These are phyloP conservation scores for Trichophyton schoenleinii DNA, from an alignment of 2,329 filamentous ascomycete genomes.

Conservation along the genomic window DNA sequence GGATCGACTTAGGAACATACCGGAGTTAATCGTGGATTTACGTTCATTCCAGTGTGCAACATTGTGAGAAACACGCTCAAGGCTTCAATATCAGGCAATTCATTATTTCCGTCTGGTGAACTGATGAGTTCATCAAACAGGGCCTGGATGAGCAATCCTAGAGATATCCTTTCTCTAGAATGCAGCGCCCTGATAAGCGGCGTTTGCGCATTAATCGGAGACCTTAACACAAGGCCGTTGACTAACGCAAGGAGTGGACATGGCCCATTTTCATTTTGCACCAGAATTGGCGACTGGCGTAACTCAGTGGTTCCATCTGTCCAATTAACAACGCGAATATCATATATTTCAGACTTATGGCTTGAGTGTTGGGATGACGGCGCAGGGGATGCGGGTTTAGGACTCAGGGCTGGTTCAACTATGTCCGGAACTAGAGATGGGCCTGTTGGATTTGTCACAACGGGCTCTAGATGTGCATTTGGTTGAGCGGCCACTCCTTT, in stretches of 20 bases:
- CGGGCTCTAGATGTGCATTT: not conserved
- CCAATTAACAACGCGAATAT: conserved; percentile 87
- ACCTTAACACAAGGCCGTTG: conserved; percentile 79
- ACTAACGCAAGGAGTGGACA: conserved; percentile 87
- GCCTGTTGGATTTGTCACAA: not conserved
- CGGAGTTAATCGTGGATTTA: conserved; percentile 78
- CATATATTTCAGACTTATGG: conserved; percentile 58
- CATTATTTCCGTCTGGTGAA: conserved; percentile 51
- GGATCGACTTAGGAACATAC: conserved; percentile 17
- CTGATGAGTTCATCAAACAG: conserved; percentile 91
- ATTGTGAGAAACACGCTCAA: conserved; percentile 78
- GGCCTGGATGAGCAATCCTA: conserved; percentile 73
- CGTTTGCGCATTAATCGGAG: conserved; percentile 52
- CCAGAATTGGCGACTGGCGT: conserved; percentile 70
- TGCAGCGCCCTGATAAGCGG: conserved; percentile 65
- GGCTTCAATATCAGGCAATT: conserved; percentile 74
- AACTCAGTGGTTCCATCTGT: conserved; percentile 53
- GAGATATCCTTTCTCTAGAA: conserved; percentile 73
- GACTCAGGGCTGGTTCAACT: not conserved
- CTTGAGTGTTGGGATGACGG: not conserved
- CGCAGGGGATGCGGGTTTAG: not conserved
- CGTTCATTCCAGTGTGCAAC: conserved; percentile 93
- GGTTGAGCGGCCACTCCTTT: not conserved
- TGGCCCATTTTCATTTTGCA: conserved; percentile 89
- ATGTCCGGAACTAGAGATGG: not conserved